Conservation (phyloP, 345 rosid genomes). For the Aquilaria malaccensis region DNA sequence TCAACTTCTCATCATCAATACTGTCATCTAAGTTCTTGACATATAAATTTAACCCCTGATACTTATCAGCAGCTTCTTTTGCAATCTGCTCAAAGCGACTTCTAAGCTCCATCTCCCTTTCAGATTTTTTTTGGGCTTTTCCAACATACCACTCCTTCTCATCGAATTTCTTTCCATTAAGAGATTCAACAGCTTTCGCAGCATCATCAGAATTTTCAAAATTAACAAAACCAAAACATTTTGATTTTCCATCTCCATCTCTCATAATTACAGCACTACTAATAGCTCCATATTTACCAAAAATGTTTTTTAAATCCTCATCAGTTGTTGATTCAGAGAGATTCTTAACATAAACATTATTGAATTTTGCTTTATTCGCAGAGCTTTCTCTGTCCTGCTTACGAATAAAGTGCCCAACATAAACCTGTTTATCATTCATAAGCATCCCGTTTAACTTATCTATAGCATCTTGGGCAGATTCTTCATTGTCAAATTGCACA, state of each 20-base stretch:
- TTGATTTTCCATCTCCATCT: constrained; percentile 85
- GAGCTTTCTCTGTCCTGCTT: constrained; percentile 72
- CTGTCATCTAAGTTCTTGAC: constrained; percentile 83
- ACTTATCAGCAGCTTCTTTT: constrained; percentile 78
- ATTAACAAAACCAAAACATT: constrained; percentile 90
- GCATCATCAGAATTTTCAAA: constrained; percentile 74
- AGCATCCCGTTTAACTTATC: constrained; percentile 90
- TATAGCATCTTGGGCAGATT: constrained; percentile 73
- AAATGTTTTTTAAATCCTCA: constrained; percentile 59
- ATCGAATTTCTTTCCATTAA: constrained; percentile 73
- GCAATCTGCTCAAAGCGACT: constrained; percentile 64
- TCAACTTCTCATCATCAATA: constrained; percentile 76
- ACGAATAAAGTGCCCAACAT: constrained; percentile 84
- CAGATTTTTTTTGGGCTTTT: constrained; percentile 83
- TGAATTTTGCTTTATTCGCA: constrained; percentile 47
- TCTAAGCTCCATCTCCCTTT: constrained; percentile 73
- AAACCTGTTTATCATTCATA: constrained; percentile 87
- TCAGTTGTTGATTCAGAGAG: constrained; percentile 57
- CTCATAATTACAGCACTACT: constrained; percentile 80
- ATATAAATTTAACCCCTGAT: constrained; percentile 79
- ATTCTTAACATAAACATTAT: constrained; percentile 79
- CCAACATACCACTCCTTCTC: constrained; percentile 98
- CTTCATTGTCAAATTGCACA: constrained; percentile 77
- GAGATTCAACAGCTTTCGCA: constrained; percentile 72
- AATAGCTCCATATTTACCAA: constrained; percentile 73